A percentile compares a stretch with the other conserved stretches of the same genome.
phyloP scores from a whole-genome alignment of 2,329 filamentous ascomycete genomes.

The Tolypocladium ovalisporum region DNA sequence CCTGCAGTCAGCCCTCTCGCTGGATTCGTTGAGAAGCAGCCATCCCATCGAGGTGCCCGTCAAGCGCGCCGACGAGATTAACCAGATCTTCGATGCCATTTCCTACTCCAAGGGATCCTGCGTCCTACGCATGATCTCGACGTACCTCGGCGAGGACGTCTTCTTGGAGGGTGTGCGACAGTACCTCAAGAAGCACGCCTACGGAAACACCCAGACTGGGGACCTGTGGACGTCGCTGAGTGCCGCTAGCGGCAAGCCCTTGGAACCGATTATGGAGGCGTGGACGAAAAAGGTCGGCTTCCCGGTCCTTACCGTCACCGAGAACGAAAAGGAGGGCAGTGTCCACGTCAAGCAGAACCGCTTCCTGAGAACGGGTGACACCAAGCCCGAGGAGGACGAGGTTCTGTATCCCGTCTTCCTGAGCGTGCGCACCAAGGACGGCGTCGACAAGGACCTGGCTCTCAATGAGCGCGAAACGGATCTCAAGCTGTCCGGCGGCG shows the following conservation, averaged over 20 bases:
- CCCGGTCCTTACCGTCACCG: slow-evolving; percentile 77
- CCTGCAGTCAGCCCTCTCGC: slow-evolving; percentile 72
- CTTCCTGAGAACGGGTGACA: slow-evolving; percentile 84
- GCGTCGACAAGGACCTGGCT: slow-evolving; percentile 51
- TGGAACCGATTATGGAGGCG: slow-evolving; percentile 82
- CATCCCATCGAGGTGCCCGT: slow-evolving; percentile 96
- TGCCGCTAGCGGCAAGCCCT: slow-evolving; percentile 82
- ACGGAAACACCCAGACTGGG: slow-evolving; percentile 82
- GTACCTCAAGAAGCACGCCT: slow-evolving; percentile 95
- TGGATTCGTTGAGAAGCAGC: slow-evolving; percentile 87
- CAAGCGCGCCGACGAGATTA: slow-evolving; percentile 90
- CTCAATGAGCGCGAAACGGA: slow-evolving; percentile 51
- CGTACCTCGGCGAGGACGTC: slow-evolving; percentile 80
- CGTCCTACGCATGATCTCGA: slow-evolving; percentile 94
- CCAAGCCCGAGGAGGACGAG: slow-evolving; percentile 85
- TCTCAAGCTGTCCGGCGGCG: slow-evolving; percentile 66
- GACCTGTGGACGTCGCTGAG: slow-evolving; percentile 85
- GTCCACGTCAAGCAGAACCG: slow-evolving; percentile 91
- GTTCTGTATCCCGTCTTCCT: slow-evolving; percentile 85
- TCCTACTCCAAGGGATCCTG: slow-evolving; percentile 96
- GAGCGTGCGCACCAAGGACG: slow-evolving; percentile 72
- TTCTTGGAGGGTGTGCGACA: slow-evolving; percentile 87
- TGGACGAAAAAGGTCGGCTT: slow-evolving; percentile 97
- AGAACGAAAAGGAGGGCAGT: slow-evolving; percentile 50
- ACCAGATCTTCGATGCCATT: slow-evolving; percentile 96